Conservation (phyloP, 2,329 filamentous ascomycete genomes). For the Fusarium armeniacum region DNA sequence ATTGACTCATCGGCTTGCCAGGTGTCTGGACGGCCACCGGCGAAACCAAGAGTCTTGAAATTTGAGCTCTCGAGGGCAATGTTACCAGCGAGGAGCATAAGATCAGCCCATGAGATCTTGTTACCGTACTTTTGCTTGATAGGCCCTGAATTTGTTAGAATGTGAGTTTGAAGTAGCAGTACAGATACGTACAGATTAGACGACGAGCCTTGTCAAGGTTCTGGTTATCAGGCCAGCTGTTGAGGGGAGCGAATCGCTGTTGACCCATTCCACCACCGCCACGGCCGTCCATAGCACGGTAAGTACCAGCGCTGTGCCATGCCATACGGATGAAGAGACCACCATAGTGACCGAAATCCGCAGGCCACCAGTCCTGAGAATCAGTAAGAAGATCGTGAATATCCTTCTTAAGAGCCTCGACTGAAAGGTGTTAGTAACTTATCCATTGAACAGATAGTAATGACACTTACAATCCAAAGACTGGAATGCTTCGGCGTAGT, state of each 20-base stretch:
- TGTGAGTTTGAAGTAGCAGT: accelerated
- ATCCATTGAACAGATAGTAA: accelerated
- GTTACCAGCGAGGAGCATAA: constrained; percentile 79
- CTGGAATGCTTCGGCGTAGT: constrained; percentile 81
- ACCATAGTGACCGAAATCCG: constrained; percentile 85
- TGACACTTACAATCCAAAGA: constrained; percentile 67
- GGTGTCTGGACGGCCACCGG: constrained; percentile 77
- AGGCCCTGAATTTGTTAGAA: constrained; percentile 59
- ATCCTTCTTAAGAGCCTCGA: constrained; percentile 79
- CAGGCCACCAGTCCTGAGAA: constrained; percentile 85
- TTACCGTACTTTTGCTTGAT: constrained; percentile 88
- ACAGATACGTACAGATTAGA: constrained; percentile 67
- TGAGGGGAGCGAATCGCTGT: constrained; percentile 84
- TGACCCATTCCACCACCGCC: constrained; percentile 81
- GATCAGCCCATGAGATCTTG: constrained; percentile 85
- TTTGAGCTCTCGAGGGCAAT: constrained; percentile 84
- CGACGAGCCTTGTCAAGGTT: constrained; percentile 85
- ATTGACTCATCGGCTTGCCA: constrained; percentile 82
- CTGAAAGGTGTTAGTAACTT: constrained; percentile 45
- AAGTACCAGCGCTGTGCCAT: constrained; percentile 85
- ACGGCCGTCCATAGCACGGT: constrained; percentile 80
- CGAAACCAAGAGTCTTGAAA: constrained; percentile 80
- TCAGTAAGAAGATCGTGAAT: constrained; percentile 79
- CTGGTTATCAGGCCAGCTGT: constrained; percentile 85
- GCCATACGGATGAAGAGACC: constrained; percentile 85